These are phyloP conservation scores for Falciphora oryzae DNA, from an alignment of 2,329 filamentous ascomycete species.

Conservation along the genomic window DNA sequence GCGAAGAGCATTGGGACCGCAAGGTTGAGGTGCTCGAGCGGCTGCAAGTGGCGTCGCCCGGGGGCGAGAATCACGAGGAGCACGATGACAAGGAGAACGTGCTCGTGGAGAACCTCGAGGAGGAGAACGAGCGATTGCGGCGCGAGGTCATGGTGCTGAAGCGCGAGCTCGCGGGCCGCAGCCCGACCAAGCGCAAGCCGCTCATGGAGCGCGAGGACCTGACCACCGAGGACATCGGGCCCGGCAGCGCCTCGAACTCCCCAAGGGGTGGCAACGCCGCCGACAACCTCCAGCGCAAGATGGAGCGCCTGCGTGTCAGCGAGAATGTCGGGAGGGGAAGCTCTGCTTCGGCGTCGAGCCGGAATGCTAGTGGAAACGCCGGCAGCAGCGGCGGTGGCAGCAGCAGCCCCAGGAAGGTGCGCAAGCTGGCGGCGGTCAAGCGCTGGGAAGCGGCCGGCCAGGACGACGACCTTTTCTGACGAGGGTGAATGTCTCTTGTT, in stretches of 20 bases:
- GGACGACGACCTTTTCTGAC: conserved; percentile 34
- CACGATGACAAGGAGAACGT: conserved; percentile 53
- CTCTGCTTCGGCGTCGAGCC: conserved; percentile 13
- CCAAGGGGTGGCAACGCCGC: conserved; percentile 10
- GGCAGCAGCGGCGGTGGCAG: conserved; percentile 19
- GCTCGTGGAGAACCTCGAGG: conserved; percentile 57
- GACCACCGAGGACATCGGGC: conserved; percentile 11
- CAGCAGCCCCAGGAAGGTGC: conserved; percentile 48
- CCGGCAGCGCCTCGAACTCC: conserved; percentile 12
- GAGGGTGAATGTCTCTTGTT: neutral
- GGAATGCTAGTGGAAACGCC: conserved; percentile 21
- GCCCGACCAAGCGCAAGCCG: conserved; percentile 54
- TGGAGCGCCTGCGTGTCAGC: conserved; percentile 46
- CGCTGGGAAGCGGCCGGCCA: conserved; percentile 39
- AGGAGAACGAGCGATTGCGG: conserved; percentile 65
- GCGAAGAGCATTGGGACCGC: conserved; percentile 79
- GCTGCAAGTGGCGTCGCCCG: conserved; percentile 10
- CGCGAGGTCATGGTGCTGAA: conserved; percentile 59
- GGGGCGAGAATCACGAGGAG: conserved; percentile 17
- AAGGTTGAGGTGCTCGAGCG: conserved; percentile 63
- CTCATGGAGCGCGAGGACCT: conserved; percentile 49
- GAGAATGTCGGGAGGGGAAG: conserved; percentile 22
- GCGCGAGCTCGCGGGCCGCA: conserved; percentile 58
- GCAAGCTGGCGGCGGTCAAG: conserved; percentile 37
- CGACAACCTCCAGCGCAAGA: conserved; percentile 35